phyloP scores from a whole-genome alignment of 805 yeast genomes.

The Saturnispora mendoncae region DNA sequence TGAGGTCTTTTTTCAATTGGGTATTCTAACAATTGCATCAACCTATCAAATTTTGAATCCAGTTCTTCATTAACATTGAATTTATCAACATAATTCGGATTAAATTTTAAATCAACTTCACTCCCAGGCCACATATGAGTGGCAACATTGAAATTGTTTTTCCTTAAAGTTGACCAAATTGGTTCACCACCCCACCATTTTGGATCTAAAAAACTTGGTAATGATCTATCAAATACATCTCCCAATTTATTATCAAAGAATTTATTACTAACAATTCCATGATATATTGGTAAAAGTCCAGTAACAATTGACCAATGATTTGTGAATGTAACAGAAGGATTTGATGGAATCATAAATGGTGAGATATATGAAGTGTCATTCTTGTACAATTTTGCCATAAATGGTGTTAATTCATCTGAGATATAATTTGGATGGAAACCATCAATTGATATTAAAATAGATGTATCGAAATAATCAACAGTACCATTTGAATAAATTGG shows the following conservation, averaged over 20 bases:
- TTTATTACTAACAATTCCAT: slow-evolving; percentile 81
- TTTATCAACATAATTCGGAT: slow-evolving; percentile 48
- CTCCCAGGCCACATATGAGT: slow-evolving; percentile 98
- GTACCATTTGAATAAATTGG: slow-evolving; percentile 48
- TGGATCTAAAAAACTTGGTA: slow-evolving; percentile 41
- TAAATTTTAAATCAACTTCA: slow-evolving; percentile 51
- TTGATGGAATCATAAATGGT: slow-evolving; percentile 80
- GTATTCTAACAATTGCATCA: slow-evolving; percentile 61
- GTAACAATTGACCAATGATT: slow-evolving; percentile 90
- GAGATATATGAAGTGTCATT: slow-evolving; percentile 46
- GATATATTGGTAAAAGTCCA: slow-evolving; percentile 73
- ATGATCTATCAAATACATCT: slow-evolving; percentile 54
- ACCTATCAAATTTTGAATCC: slow-evolving; percentile 45
- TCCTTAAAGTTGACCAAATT: slow-evolving; percentile 68
- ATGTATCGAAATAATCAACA: slow-evolving; percentile 64
- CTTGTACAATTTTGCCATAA: slow-evolving; percentile 47
- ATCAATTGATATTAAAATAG: slow-evolving; percentile 71
- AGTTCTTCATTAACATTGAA: slow-evolving; percentile 59
- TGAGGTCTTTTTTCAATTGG: slow-evolving; percentile 56
- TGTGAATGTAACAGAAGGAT: slow-evolving; percentile 85
- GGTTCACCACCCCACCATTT: slow-evolving; percentile 91
- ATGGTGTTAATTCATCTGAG: slow-evolving; percentile 57
- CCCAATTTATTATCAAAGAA: slow-evolving; percentile 55
- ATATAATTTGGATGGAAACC: slow-evolving; percentile 91
- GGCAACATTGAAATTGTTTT: slow-evolving; percentile 54